Conservation (phyloP, 2,329 filamentous ascomycete genomes). For the Botryotinia globosa region DNA sequence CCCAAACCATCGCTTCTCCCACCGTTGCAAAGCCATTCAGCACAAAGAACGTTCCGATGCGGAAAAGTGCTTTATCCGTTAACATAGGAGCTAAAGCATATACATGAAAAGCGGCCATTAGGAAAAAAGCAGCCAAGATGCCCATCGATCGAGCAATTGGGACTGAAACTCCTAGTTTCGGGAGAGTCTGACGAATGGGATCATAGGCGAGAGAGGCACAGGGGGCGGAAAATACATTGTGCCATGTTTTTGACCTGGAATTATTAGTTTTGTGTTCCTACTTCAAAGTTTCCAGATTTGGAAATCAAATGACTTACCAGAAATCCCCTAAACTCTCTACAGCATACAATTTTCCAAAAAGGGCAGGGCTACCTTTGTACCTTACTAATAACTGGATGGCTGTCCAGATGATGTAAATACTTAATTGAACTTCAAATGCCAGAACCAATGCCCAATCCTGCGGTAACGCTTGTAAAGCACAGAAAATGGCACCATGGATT, state of each 20-base stretch:
- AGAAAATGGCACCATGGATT: conserved; percentile 40
- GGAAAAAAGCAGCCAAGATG: conserved; percentile 40
- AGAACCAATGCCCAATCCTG: conserved; percentile 40
- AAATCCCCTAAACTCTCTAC: conserved; percentile 41
- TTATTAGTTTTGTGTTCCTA: background rate
- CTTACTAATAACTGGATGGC: conserved; percentile 40
- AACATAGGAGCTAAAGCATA: conserved; percentile 41
- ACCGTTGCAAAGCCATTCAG: conserved; percentile 42
- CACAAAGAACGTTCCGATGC: conserved; percentile 42
- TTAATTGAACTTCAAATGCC: conserved; percentile 41
- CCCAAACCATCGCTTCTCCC: conserved; percentile 39
- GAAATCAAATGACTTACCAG: conserved; percentile 36
- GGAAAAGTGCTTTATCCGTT: conserved; percentile 33
- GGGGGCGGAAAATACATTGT: conserved; percentile 43
- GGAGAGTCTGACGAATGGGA: conserved; percentile 39
- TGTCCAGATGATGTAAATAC: conserved; percentile 45
- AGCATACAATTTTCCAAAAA: conserved; percentile 43
- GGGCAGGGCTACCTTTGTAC: conserved; percentile 41
- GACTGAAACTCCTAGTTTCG: conserved; percentile 37
- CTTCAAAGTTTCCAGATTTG: background rate
- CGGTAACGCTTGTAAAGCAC: conserved; percentile 40
- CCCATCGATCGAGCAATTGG: conserved; percentile 39
- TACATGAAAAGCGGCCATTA: conserved; percentile 44
- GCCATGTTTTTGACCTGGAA: conserved; percentile 42
- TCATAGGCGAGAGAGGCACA: conserved; percentile 42